Evolutionary conservation across 768 basidiomycete genomes (phyloP), one percentile per base, ranked within the genome.

Genomic region (Lentinula aciculospora): DNA sequence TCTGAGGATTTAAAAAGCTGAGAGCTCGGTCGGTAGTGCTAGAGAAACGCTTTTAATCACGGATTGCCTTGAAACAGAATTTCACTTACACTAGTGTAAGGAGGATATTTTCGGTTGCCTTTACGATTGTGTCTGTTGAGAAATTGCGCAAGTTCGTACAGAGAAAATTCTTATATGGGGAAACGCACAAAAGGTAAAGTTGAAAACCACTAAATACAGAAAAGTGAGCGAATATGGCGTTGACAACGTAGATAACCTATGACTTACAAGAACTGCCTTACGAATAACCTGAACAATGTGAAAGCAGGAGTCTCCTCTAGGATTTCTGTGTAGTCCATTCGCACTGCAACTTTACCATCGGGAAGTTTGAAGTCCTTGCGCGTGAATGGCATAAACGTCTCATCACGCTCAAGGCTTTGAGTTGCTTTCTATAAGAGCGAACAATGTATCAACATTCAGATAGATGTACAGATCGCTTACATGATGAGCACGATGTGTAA

Each of bases 321-420:
- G 15, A 78, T 63, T 32, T 81, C 76, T 17, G 61, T 63, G 60
- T 81, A 81, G 58, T 81, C 74, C 68, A 74, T 69, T 21, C 65
- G 62, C 3, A 75, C 72, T 3, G 78, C 75, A 23, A 74, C 64
- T 39, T 66, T 68, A 10, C 73, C 74, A 37, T 78, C 69, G 0
- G 79, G 78, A 36, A 82, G 71, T 54, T 72, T 71, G 60, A 77
- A 72, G 45, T 75, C 71, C 42, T 68, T 71, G 25, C 72, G 65
- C 7, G 74, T 76, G 8, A 72, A 71, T 29, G 84, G 85, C 25
- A 87, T 76, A 58, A 81, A 87, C 28, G 87, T 89, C 70, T 91
- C 88, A 60, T 92, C 89, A 9, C 85, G 77, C 54, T 86, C 86
- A 61, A 89, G 78, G 58, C 76, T 69, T 56, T 78, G 76, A 1